These are phyloP conservation scores for Tuber borchii DNA, from an alignment of 495 filamentous ascomycete species.

Conservation along the genomic window DNA sequence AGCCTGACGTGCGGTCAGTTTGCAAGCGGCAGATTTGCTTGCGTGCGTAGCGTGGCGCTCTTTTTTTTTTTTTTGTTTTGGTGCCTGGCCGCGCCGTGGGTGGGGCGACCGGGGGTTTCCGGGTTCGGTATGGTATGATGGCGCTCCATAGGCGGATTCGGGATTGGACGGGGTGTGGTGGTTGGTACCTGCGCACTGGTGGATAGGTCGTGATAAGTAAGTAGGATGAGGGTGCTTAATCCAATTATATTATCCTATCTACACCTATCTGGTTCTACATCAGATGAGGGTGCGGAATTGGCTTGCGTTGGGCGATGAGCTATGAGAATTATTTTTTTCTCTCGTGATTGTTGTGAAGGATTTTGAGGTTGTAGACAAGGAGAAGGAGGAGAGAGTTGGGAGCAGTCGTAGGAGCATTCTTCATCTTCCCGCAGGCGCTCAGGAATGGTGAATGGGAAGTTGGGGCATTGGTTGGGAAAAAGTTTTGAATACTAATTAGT, in stretches of 20 bases:
- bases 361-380: background rate
- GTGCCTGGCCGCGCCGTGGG: background rate
- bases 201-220: background rate
- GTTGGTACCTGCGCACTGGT: background rate
- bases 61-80: background rate
- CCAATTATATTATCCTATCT: no score
- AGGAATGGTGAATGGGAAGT: background rate
- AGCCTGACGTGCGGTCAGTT: background rate
- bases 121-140: background rate
- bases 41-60: background rate
- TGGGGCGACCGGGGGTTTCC: background rate
- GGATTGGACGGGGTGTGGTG: background rate
- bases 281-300: background rate
- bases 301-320: background rate
- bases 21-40: background rate
- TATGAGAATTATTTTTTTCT: background rate
- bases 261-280: no score
- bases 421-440: background rate
- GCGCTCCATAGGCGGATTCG: background rate
- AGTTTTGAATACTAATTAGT: background rate
- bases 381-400: background rate
- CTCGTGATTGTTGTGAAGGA: background rate
- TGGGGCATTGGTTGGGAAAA: background rate
- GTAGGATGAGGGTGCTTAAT: background rate
- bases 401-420: background rate